Evolutionary conservation across 1,284 basidiomycete species (phyloP), one percentile per base, ranked within the genome.

Genomic region (Cutaneotrichosporon cavernicola): DNA sequence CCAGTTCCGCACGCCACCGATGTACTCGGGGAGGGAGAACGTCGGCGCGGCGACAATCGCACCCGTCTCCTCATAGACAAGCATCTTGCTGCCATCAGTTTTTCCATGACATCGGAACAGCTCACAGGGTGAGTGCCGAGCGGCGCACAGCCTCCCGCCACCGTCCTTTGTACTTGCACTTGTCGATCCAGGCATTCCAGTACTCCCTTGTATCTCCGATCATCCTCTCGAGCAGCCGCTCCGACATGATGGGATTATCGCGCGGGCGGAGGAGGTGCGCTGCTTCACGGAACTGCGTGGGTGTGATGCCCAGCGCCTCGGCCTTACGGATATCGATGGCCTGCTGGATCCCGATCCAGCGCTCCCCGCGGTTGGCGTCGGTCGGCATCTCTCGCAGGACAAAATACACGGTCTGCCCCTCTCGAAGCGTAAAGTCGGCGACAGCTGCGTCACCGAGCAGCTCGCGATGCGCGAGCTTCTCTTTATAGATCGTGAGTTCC

Each of bases 81-180:
- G 71, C 79, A 80, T 81, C 68, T 81, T 81, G n/a, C 75, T 77
- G 57, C 9, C 21, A 18, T 14, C 13, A 56, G 70, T 53, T 66
- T 61, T 6, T 1, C 14, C 2, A 14, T 16, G 11, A 22, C 63
- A 16, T 21, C 22, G 26, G 26, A 26, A 26, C 26, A 26, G 58
- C 75, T 67, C 64, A 77, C 73, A 81, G 67, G 0, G 90, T 90
- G n/a, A 96, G 83, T 0, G 91, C 93, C 62, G 90, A 91, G 32
- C 92, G 86, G 74, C 91, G 86, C 3, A 96, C 91, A 1, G 88
- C 87, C 78, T 97, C 93, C 69, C 94, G 89, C 94, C 93, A 97
- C n/a, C 90, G 86, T 0, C 93, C 94, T 22, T 84, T 85, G 79
- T 97, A 97, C 58, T 70, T 76, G 69, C 74, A 76, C 70, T 86